These are phyloP conservation scores for Fusarium nurragi DNA, from an alignment of 2,329 filamentous ascomycete genomes.

Conservation along the genomic window DNA sequence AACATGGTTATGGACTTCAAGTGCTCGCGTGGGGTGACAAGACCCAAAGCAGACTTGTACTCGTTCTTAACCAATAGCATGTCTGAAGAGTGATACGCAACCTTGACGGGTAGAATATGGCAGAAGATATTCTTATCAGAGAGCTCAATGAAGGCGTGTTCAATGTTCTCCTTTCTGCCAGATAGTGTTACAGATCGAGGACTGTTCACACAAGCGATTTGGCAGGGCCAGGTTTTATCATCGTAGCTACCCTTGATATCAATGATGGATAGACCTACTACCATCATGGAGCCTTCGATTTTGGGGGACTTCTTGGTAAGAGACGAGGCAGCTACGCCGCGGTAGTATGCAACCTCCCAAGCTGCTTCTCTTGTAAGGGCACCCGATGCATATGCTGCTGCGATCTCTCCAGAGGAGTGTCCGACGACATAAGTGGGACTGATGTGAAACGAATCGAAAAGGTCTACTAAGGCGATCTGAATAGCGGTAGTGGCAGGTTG, in stretches of 20 bases:
- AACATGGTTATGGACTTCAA: constrained; percentile 48
- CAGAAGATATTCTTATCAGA: constrained; percentile 47
- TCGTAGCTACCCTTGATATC: constrained; percentile 46
- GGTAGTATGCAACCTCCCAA: constrained; percentile 55
- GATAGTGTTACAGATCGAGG: constrained; percentile 56
- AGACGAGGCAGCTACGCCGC: constrained; percentile 50
- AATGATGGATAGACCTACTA: constrained; percentile 48
- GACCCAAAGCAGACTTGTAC: constrained; percentile 47
- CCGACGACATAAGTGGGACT: constrained; percentile 51
- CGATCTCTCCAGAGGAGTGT: constrained; percentile 60
- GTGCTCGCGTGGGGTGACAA: constrained; percentile 31
- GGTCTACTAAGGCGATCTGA: constrained; percentile 55
- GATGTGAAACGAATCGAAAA: constrained; percentile 49
- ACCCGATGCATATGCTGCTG: constrained; percentile 54
- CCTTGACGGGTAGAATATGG: constrained; percentile 50
- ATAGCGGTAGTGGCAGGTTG: constrained; percentile 56
- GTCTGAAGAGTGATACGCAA: constrained; percentile 58
- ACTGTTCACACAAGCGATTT: constrained; percentile 58
- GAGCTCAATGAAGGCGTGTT: constrained; percentile 47
- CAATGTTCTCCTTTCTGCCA: constrained; percentile 49
- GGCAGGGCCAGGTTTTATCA: constrained; percentile 33
- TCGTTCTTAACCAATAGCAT: constrained; percentile 52
- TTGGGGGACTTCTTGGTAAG: constrained; percentile 43
- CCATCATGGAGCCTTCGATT: constrained; percentile 55
- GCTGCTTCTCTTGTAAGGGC: constrained; percentile 51